Percentiles rank a stretch among this genome's conserved stretches.
phyloP scores from a whole-genome alignment of 1,139 yeast genomes.

The Candida albicans region DNA sequence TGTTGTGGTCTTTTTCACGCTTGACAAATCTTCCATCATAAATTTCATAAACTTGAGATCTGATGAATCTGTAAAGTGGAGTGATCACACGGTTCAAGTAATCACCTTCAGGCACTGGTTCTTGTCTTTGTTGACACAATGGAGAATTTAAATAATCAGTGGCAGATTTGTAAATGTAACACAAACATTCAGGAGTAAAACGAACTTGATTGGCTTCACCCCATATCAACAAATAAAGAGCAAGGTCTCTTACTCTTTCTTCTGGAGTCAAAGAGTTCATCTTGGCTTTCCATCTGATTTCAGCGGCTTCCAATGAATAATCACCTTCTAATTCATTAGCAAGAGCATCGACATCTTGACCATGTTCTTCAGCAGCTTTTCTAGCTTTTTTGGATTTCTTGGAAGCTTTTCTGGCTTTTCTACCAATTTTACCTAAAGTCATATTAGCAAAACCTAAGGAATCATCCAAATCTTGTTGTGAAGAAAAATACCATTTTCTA shows the following conservation, averaged over 20 bases:
- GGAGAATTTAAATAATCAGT: slow-evolving; percentile 85
- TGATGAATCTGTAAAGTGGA: slow-evolving; percentile 84
- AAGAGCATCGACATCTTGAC: slow-evolving; percentile 51
- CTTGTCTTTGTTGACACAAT: slow-evolving; percentile 85
- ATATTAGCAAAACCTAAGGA: slow-evolving; percentile 53
- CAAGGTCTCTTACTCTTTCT: slow-evolving; percentile 88
- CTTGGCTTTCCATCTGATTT: slow-evolving; percentile 52
- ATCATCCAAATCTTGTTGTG: slow-evolving; percentile 43
- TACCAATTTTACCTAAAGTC: slow-evolving; percentile 71
- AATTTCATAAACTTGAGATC: slow-evolving; percentile 94
- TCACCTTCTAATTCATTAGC: slow-evolving; percentile 86
- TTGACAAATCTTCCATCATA: slow-evolving; percentile 93
- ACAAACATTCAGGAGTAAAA: slow-evolving; percentile 88
- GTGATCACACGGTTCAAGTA: slow-evolving; percentile 88
- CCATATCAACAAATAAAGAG: slow-evolving; percentile 90
- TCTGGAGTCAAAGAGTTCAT: slow-evolving; percentile 49
- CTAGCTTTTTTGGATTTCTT: slow-evolving; percentile 66
- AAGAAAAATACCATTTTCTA: slow-evolving; percentile 47
- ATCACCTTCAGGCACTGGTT: slow-evolving; percentile 95
- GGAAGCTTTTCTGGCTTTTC: slow-evolving; percentile 50
- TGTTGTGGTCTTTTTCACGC: slow-evolving; percentile 95
- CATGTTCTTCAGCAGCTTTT: slow-evolving; percentile 52
- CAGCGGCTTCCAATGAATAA: slow-evolving; percentile 58
- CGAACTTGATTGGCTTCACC: slow-evolving; percentile 98
- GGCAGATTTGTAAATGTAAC: slow-evolving; percentile 93